Evolutionary conservation across 2,329 filamentous ascomycete genomes (phyloP), one percentile per base, ranked within the genome.

Genomic region (Sarocladium oryzae): DNA sequence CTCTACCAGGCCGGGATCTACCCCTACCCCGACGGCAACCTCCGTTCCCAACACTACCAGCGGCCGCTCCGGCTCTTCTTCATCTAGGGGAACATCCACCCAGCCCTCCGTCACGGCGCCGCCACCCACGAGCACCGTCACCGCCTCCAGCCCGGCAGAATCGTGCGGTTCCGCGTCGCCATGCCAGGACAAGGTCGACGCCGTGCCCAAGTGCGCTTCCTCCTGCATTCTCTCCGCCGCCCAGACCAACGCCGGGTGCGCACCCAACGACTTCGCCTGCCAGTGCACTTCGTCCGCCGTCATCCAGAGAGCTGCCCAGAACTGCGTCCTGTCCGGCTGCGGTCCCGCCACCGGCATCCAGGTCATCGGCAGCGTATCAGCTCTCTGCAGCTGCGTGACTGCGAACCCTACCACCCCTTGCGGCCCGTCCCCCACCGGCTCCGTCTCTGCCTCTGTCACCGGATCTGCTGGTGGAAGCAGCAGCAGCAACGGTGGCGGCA

Each of bases 151-250:
- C 8, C 51, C 53, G 32, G 13, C 23, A 6, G 43, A 48, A 23
- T 28, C 52, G n/a, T 62, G 61, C 33, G 56, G 56, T 32, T 24
- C 56, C 26, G 52, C 18, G 2, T 59, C 51, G 13, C 60, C 61
- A 20, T 63, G 61, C 50, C 60, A 63, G 38, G 49, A 53, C 26
- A 56, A 53, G 37, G 59, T 46, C 20, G 59, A 62, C 40, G 59
- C 57, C 8, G 57, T 64, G 1, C 54, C 57, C 13, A 18, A 36
- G 10, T 64, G 61, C 49, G 61, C 58, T 18, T 55, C 53, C 11
- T 32, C 41, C 2, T 64, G 61, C 53, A 60, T 64, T 51, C 43
- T 52, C 18, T 61, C 59, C 13, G 61, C 61, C 3, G 62, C 60
- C 3, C 55, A 56, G 15, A 56, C 56, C 5, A 52, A 52, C 4